Base-by-base conservation (phyloP, 2,329 filamentous ascomycete species). In the Calonectria ilicicola region DNA sequence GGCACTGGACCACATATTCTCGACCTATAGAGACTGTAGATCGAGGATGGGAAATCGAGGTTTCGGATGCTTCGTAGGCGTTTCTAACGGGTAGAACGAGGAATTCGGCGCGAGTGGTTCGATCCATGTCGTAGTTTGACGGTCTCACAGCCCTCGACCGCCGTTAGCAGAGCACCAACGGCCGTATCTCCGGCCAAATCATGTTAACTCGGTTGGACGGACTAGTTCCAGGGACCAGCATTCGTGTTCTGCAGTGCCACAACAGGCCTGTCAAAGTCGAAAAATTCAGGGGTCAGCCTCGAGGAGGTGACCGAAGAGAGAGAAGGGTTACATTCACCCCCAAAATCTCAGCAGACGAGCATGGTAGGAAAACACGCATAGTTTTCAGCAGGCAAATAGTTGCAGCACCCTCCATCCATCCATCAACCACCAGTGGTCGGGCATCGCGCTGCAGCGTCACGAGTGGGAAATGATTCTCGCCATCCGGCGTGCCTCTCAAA, bases 1-100 rank as follows among this genome's bases (percentile, higher is more conserved):
- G 77, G 69, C 72, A 74, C 63, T 69, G 75, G 67, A 46, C 65
- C 64, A 47, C 65, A 42, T 4, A n/a, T 2, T 44, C 19, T 51
- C 72, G 67, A 63, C 72, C 66, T 65, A 68, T 53, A 64, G 58
- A 64, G 69, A 38, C 60, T 19, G 17, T 58, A 21, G 53, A 14
- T 69, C 60, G n/a, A 53, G 32, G 27, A 17, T 14, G 29, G 27
- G 19, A 64, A 49, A 51, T 27, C 21, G 42, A 42, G 21, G 26
- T n/a, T 21, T 6, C 5, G 29, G 15, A 14, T 49, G 40, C 56
- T 71, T 26, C 26, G 67, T 66, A 44, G 65, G 67, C 29, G 47
- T 58, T 74, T 63, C 49, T 65, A 12, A 9, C n/a, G 17, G 65
- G 27, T 38, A 60, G 42, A 40, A 68, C 21, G 47, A 58, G 21